Evolutionary conservation across 768 basidiomycete species (phyloP).

Genomic region (Boletus vermiculosoides): DNA sequence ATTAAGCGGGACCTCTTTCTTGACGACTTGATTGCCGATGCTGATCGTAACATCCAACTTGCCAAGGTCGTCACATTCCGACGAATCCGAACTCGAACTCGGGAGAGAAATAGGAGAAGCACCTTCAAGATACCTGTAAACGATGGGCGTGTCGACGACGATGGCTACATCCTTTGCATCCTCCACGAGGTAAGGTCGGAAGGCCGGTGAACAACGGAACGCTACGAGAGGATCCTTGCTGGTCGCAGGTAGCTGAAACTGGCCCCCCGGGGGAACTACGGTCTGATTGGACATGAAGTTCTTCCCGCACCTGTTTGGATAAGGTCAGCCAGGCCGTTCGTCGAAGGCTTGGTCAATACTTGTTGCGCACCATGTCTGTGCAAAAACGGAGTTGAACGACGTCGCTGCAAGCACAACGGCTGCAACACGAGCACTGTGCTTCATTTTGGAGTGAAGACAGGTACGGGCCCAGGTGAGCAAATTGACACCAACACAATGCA

Average conservation of each 20-base stretch:
- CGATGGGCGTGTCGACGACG: constrained; percentile 41
- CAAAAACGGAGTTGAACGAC: constrained; percentile 9
- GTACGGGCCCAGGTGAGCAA: no score
- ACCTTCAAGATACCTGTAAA: constrained; percentile 35
- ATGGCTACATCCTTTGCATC: constrained; percentile 32
- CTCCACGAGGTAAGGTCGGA: constrained; percentile 47
- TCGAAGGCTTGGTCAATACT: neutral
- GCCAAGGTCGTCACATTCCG: constrained; percentile 5
- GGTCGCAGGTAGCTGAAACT: constrained; percentile 38
- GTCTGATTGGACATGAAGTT: constrained; percentile 43
- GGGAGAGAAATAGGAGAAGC: constrained; percentile 32
- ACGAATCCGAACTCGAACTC: neutral
- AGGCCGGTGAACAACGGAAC: constrained; percentile 46
- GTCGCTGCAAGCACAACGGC: constrained; percentile 11
- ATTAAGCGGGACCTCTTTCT: constrained; percentile 38
- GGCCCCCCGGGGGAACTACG: constrained; percentile 45
- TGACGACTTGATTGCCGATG: constrained; percentile 24
- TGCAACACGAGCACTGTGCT: constrained; percentile 1
- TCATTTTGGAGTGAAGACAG: constrained; percentile 15
- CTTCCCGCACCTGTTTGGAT: constrained; percentile 47
- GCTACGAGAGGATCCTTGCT: constrained; percentile 41
- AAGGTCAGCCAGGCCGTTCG: neutral
- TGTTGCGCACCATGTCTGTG: constrained; percentile 29
- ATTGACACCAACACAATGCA: no score
- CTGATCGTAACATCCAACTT: constrained; percentile 31